Evolutionary conservation across 768 basidiomycete genomes (phyloP).

Genomic region (Phanerodontia chrysosporium): DNA sequence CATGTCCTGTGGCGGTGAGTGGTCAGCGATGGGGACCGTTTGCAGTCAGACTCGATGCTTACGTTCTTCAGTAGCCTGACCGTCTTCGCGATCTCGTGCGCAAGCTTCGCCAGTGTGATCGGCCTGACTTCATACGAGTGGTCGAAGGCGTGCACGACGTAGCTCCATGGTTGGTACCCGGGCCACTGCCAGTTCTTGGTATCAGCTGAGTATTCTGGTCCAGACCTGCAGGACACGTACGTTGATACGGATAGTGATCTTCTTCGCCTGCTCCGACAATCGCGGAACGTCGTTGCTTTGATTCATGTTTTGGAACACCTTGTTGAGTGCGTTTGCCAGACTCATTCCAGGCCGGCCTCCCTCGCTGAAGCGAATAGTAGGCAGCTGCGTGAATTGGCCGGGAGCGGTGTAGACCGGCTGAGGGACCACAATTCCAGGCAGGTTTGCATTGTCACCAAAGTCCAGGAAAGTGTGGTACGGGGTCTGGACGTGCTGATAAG

Average conservation of each 20-base stretch:
- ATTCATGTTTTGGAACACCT: neutral
- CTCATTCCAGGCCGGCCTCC: conserved; percentile 1
- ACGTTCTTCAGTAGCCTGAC: neutral
- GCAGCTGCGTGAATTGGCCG: neutral
- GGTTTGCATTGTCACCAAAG: neutral
- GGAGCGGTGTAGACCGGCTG: conserved; percentile 1
- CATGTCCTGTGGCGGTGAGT: neutral
- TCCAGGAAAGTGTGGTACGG: conserved; percentile 8
- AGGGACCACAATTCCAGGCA: conserved; percentile 5
- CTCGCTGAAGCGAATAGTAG: conserved; percentile 1
- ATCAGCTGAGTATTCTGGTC: neutral
- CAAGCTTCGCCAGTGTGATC: neutral
- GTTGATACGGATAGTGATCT: conserved; percentile 5
- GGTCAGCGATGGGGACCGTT: neutral
- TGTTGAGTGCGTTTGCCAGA: neutral
- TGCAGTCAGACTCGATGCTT: neutral
- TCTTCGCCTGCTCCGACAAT: neutral
- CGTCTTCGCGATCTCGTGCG: neutral
- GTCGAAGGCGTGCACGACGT: neutral
- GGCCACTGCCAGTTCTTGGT: conserved; percentile 5
- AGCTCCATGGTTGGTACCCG: conserved; percentile 1
- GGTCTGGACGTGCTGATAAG: neutral
- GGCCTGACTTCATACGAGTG: neutral
- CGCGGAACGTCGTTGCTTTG: neutral
- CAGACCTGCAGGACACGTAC: neutral